Conservation (phyloP, 2,329 filamentous ascomycete genomes). For the Cladorrhinum sp. region DNA sequence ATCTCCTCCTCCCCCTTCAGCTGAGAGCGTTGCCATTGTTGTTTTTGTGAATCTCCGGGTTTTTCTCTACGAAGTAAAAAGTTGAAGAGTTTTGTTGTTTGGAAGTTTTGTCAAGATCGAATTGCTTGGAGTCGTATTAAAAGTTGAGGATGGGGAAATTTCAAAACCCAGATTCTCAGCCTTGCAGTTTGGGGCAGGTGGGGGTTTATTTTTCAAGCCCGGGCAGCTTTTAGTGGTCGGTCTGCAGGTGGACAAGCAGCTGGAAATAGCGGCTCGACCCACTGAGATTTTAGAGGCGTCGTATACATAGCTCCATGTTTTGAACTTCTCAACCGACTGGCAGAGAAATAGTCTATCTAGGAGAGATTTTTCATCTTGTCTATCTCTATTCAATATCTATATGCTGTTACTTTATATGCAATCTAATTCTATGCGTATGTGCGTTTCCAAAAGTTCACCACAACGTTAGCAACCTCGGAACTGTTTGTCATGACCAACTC, state of each 20-base stretch:
- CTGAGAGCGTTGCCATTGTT: conserved; percentile 7
- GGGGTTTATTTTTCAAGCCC: not conserved
- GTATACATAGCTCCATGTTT: no score
- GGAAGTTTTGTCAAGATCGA: no score
- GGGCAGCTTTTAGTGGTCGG: not conserved
- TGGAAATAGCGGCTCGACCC: not conserved
- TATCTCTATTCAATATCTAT: not conserved
- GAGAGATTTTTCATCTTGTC: not conserved
- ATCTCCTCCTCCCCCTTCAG: conserved; percentile 4
- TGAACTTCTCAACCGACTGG: no score
- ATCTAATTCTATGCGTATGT: not conserved
- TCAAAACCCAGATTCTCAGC: not conserved
- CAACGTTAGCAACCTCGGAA: conserved; percentile 50
- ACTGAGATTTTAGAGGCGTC: no score
- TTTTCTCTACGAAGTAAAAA: not conserved
- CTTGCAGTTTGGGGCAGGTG: not conserved
- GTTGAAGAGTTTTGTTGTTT: not conserved
- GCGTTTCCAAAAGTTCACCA: conserved; percentile 35
- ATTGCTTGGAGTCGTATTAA: not conserved
- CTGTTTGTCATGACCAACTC: conserved; percentile 65
- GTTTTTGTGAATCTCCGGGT: no score
- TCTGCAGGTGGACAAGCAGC: not conserved
- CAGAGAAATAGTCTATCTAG: no score
- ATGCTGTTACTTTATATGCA: not conserved
- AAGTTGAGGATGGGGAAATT: not conserved